Evolutionary conservation across 2,329 filamentous ascomycete species (phyloP).

Genomic region (Alternaria sp.): DNA sequence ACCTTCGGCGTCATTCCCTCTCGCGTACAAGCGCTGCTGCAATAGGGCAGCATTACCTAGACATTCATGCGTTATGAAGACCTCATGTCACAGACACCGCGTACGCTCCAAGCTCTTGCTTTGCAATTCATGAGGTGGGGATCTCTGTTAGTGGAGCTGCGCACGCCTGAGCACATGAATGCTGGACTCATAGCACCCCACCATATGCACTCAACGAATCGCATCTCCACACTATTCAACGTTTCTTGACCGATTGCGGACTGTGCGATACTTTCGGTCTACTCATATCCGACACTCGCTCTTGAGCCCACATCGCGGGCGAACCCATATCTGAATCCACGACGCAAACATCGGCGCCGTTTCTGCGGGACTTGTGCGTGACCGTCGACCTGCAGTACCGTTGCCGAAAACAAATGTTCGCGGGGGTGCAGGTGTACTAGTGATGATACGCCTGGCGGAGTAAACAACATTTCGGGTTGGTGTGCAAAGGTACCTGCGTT

Average conservation of each 20-base stretch:
- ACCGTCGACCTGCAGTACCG: conserved; percentile 31
- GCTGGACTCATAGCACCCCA: conserved; percentile 6
- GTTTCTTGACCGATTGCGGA: neutral
- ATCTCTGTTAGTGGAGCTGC: conserved; percentile 7
- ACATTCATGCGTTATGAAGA: conserved; percentile 36
- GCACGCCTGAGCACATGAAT: neutral
- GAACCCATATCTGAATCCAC: conserved; percentile 5
- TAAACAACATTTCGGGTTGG: conserved; percentile 42
- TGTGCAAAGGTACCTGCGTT: conserved; percentile 46
- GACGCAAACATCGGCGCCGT: conserved; percentile 14
- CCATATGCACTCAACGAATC: conserved; percentile 1
- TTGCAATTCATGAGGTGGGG: conserved; percentile 9
- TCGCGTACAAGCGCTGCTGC: conserved; percentile 41
- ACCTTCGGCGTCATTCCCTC: conserved; percentile 23
- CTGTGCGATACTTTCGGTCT: neutral
- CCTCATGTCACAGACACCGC: conserved; percentile 32
- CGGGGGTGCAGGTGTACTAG: conserved; percentile 9
- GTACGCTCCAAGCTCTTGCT: conserved; percentile 18
- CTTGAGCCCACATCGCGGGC: neutral
- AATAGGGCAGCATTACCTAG: conserved; percentile 29
- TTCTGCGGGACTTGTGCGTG: conserved; percentile 36
- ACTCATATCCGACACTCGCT: neutral
- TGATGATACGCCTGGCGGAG: conserved; percentile 38
- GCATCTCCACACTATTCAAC: conserved; percentile 3
- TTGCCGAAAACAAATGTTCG: conserved; percentile 39